Percentiles rank a stretch among this genome's conserved stretches.
Conservation (phyloP, 1,284 basidiomycete species). For the Ceratobasidium sp. region DNA sequence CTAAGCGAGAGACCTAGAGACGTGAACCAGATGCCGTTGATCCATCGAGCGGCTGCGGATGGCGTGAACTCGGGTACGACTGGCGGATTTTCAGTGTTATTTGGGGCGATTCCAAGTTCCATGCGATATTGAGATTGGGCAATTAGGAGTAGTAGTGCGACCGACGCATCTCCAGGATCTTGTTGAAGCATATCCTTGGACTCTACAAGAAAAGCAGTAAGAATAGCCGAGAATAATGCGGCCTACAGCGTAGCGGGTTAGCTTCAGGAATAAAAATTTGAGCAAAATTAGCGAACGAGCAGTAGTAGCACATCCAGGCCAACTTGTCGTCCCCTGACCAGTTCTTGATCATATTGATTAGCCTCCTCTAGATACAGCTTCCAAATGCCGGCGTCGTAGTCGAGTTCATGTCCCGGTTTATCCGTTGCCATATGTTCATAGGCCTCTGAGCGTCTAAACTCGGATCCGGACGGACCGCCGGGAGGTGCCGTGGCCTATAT, state of each 20-base stretch:
- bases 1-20: constrained; percentile 18
- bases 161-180: not conserved
- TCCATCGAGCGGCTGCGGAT: not conserved
- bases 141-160: not conserved
- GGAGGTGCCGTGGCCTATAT: too few species aligned
- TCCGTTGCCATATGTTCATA: not conserved
- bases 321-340: not conserved
- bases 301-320: constrained; percentile 25
- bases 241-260: not conserved
- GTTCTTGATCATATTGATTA: constrained; percentile 9
- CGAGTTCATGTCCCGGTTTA: not conserved
- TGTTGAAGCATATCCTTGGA: not conserved
- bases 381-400: not conserved
- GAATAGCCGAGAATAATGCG: constrained; percentile 31
- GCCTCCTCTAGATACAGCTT: constrained; percentile 22
- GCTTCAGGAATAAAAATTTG: not conserved
- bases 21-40: constrained; percentile 29
- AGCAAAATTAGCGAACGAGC: not conserved
- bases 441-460: constrained; percentile 9
- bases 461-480: too few species aligned
- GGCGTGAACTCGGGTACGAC: not conserved
- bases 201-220: constrained; percentile 35
- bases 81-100: not conserved
- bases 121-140: constrained; percentile 8
- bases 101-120: not conserved